Base-by-base conservation (phyloP, 2,329 filamentous ascomycete genomes). In the Thelonectria olida region DNA sequence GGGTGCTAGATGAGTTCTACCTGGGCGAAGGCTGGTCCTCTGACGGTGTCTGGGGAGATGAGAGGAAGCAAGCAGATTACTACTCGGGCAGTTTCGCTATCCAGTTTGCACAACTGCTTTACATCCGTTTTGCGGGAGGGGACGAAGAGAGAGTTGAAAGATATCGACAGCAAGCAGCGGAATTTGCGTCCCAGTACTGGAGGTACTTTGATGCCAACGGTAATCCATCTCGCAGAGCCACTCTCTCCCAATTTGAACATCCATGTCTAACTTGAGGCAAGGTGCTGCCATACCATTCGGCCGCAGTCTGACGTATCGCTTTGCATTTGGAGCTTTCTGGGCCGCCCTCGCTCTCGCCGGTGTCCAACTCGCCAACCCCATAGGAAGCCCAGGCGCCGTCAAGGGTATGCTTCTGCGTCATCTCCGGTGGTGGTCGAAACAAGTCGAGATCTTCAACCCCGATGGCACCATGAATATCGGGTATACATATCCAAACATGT, bases 61-160 rank as follows among this genome's bases (percentile, higher is more conserved):
- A 5, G 81, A 84, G 44, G 80, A 77, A 2, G 82, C 82, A 85
- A 45, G 81, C 78, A 0, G 83, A 85, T 52, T 84, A 85, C 66
- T 85, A 85, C 55, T 84, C 82, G 1, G 82, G 82, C 0, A 85
- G 83, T 45, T 85, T 85, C 55, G 83, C 83, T 0, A 82, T 85
- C 8, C 83, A 85, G 56, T 84, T 83, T 48, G 78, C 76, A 3
- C 81, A 84, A 54, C 68, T 84, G 8, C 68, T 83, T 0, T 84
- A 82, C 61, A 70, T 76, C 1, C 77, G 74, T 6, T 79, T 81
- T 64, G 80, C 80, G 0, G 63, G 64, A 2, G 77, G 81, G 2
- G 81, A 83, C 59, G 73, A 74, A 0, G 68, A 72, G 28, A 69
- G 82, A 25, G 74, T 73, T 12, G 69, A 71, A 12, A 61, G 50